Base-by-base conservation (phyloP, 331 rosid species). In the Spiraea crenata region DNA sequence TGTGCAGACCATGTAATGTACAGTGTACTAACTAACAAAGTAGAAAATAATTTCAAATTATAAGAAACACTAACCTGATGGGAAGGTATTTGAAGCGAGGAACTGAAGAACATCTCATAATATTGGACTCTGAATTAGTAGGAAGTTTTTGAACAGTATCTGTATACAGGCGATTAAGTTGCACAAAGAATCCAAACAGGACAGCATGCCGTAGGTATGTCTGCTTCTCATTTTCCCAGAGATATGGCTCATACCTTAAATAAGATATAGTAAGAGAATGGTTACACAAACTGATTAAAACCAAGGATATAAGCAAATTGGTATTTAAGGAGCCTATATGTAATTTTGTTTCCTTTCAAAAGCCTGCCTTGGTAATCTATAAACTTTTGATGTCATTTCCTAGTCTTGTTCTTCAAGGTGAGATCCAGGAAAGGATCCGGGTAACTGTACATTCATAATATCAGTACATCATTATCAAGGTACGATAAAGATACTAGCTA, bases 81-180 rank as follows among this genome's bases (percentile, higher is more conserved):
- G 99, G 99, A 58, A 93, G 97, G 84, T 91, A 93, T 75, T 93
- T 93, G 79, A 93, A 93, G 72, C 97, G 97, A 76, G 99, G 97
- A 69, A 93, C 93, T 25, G 88, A 82, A 77, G 96, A 85, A 79
- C 99, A 93, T 86, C 99, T 87, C 91, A 93, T 84, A 74, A 88
- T 89, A 80, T 93, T 93, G 65, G 99, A 93, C 79, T 93, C 99
- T 59, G 99, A 91, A 84, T 91, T 91, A 76, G 95, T 87, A 68
- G 97, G 96, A 77, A 93, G 81, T 80, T 91, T 91, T 74, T 93
- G 99, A 67, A 87, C 95, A 72, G 95, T 83, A 69, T 93, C 97
- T 4, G 88, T 91, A 83, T 87, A 91, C 89, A 83, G 82, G 49
- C 99, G 93, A 74, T 95, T 83, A 69, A 95, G 97, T 80, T 95